Evolutionary conservation across 2,329 filamentous ascomycete genomes (phyloP), one percentile per base, ranked within the genome.

Genomic region (Moelleriella libera): DNA sequence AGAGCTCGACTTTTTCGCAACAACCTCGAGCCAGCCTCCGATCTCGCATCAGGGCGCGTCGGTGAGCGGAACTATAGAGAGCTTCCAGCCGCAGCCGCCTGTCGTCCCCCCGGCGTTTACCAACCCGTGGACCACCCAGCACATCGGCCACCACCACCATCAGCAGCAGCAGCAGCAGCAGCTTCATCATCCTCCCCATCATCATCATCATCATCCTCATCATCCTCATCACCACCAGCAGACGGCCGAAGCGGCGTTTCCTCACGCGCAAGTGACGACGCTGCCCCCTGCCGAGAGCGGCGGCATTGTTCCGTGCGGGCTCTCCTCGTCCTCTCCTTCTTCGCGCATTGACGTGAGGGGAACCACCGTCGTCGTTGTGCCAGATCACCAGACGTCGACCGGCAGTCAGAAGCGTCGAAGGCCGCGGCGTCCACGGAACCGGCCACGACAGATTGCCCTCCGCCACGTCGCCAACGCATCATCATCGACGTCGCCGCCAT

Each of bases 391-490:
- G 12, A 30, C 39, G 12, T 44, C 30, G 30, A 21, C 6, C 11
- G n/a, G 44, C 46, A 45, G 50, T 52, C 53, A 53, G 48, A 59
- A 58, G 49, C 58, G 53, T 48, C 48, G 49, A 44, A 53, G 51
- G 30, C 54, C 50, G n/a, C 51, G 54, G 43, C 47, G 53, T 31
- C 59, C 34, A 12, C 34, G 52, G 45, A 60, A 58, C 12, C 55
- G 58, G 12, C 53, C 57, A 0, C 55, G 61, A 31, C 63, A 65
- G 31, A 66, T 67, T 50, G 55, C 60, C 32, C 51, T 65, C 34
- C 49, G 54, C 32, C 54, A 58, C 48, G 52, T 53, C 46, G 45
- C 45, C 34, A 48, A 54, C 52, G 45, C 53, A 31, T 43, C 53
- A 42, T 50, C 53, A 28, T 50, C 21, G 21, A 21, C 21, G 21